A percentile compares a stretch with the other conserved stretches of the same genome.
These are phyloP conservation scores for Oryza meridionalis DNA, from an alignment of 176 grass and related monocot genomes.

Conservation along the genomic window DNA sequence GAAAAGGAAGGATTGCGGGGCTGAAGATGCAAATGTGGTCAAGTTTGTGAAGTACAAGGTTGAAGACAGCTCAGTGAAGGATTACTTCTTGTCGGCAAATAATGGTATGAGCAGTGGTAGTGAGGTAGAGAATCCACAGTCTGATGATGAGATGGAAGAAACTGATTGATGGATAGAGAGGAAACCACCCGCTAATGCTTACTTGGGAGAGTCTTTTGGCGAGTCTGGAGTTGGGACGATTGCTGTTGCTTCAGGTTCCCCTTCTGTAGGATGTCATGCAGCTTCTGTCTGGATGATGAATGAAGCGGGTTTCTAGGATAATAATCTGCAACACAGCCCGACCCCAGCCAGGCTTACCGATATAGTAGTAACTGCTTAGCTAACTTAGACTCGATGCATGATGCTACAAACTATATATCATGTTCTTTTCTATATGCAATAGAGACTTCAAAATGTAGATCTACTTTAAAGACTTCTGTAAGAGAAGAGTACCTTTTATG, in stretches of 20 bases:
- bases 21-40: constrained; percentile 43
- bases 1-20: constrained; percentile 76
- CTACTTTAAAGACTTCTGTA: constrained; percentile 37
- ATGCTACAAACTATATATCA: constrained; percentile 34
- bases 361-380: constrained; percentile 61
- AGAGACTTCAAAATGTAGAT: constrained; percentile 41
- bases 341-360: constrained; percentile 43
- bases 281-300: constrained; percentile 27
- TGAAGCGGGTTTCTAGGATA: constrained; percentile 25
- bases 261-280: constrained; percentile 48
- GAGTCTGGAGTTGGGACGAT: constrained; percentile 39
- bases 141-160: constrained; percentile 88
- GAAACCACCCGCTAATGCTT: constrained; percentile 47
- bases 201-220: constrained; percentile 36
- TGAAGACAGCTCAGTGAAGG: constrained; percentile 58
- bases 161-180: constrained; percentile 51
- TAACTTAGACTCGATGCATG: constrained; percentile 42
- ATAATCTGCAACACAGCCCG: constrained; percentile 31
- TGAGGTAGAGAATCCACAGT: constrained; percentile 84
- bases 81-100: constrained; percentile 33
- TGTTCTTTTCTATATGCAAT: constrained; percentile 20
- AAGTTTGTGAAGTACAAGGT: constrained; percentile 79
- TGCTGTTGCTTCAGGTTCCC: constrained; percentile 42
- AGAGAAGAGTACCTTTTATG: constrained; percentile 28
- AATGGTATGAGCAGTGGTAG: constrained; percentile 75